Evolutionary conservation across 768 basidiomycete genomes (phyloP), one percentile per base, ranked within the genome.

Genomic region (Astraeus odoratus): DNA sequence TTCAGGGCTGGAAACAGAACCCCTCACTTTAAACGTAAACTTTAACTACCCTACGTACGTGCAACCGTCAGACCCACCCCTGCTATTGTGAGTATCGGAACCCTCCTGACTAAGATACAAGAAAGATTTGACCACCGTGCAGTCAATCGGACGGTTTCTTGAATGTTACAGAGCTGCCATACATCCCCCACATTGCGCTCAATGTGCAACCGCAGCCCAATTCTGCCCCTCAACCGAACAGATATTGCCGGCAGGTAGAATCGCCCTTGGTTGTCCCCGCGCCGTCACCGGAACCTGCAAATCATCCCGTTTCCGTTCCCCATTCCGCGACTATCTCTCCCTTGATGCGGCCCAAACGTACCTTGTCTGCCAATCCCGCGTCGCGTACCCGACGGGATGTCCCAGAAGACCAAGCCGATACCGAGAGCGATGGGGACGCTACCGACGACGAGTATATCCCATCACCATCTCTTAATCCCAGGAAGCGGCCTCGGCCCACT

Each of bases 361-460:
- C 43, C 23, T 46, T 39, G n/a, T 43, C 37, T 8, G 25, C 31
- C 18, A 41, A 49, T 12, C 38, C 35, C 26, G 27, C 15, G 35
- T 39, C 23, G 6, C 40, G 43, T 26, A 29, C 34, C 23, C 35
- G 38, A 22, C 39, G 27, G 22, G 37, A 30, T 13, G 51, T 57
- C 36, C 33, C 47, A 12, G 60, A 59, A 16, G 57, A 64, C 15
- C 67, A 69, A 20, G 59, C 46, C 5, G 58, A 68, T 45, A 57
- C 57, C 23, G 65, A 72, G 35, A 66, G 67, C 48, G 67, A 68
- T n/a, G 67, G 59, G 8, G 62, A 68, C 45, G 67, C 56, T 7
- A 57, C 64, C 3, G 73, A 73, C 47, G 72, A 73, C 39, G 71
- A 75, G 48, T 75, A 77, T 47, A 18, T 68, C 22, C 72, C 76